Evolutionary conservation across 2,329 filamentous ascomycete species (phyloP), one percentile per base, ranked within the genome.

Genomic region (Ascochyta fabae): DNA sequence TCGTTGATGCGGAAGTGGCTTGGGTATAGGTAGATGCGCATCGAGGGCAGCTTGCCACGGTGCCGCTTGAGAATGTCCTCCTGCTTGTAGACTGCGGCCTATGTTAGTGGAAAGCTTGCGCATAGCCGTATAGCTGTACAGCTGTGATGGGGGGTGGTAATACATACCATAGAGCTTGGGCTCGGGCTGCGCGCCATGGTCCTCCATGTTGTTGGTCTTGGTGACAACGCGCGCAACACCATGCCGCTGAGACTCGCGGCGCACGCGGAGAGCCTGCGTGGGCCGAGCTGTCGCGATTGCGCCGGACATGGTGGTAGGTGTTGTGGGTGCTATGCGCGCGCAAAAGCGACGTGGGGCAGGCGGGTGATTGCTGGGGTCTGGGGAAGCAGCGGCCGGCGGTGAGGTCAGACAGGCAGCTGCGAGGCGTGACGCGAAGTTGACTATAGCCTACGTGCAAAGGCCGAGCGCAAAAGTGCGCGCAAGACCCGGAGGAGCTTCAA

Each of bases 41-140:
- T 81, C 4, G 94, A 98, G 0, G 95, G 93, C 8, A 88, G 86
- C 46, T 83, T 83, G 68, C 84, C 86, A 36, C 80, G 82, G 76
- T 89, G 92, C 77, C 93, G 96, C 66, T 85, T 87, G n/a, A 98
- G 81, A 43, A 98, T 92, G 67, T 95, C 91, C 13, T 84, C 78
- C 58, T 88, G 86, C 27, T 87, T 89, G 72, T 89, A 84, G 39
- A 94, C 92, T 92, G 53, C 23, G 48, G 16, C 8, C 3, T 8
- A 9, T 38, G 49, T 64, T 62, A 62, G 62, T 45, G 36, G 50
- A 19, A 54, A 31, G 43, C 24, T 31, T 31, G 49, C 40, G 27
- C 29, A 46, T 12, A 24, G 29, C 35, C 24, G 9, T 31, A 12
- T 15, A 15, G 29, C 29, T 12, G 12, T 31, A 31, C 2, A 15